Percentiles rank a stretch among this genome's conserved stretches.
phyloP scores from a whole-genome alignment of 2,329 filamentous ascomycete genomes.

The Aspergillus glaucus region DNA sequence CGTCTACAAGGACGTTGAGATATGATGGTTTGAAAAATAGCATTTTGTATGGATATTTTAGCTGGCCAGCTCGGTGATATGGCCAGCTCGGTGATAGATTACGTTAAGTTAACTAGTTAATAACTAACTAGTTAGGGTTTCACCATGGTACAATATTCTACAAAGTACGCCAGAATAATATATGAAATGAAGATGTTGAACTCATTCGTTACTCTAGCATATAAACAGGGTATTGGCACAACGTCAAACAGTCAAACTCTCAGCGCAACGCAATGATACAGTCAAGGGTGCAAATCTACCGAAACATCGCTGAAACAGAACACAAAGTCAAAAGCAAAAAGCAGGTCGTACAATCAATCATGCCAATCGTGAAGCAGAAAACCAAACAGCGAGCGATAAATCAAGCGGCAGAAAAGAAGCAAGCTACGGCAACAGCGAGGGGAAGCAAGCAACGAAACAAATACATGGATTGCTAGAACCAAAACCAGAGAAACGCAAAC shows the following conservation, averaged over 20 bases:
- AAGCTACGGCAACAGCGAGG: neutral
- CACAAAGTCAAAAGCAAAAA: slow-evolving; percentile 5
- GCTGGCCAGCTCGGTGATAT: no score
- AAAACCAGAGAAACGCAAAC: neutral
- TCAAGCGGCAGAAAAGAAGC: neutral
- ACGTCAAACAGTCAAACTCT: slow-evolving; percentile 1
- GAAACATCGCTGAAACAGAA: slow-evolving; percentile 4
- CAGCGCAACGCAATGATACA: neutral
- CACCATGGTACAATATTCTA: neutral
- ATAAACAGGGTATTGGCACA: slow-evolving; percentile 3
- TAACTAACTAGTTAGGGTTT: neutral
- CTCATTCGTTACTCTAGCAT: neutral
- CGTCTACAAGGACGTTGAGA: no score
- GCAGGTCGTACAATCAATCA: slow-evolving; percentile 1
- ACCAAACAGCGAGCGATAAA: neutral
- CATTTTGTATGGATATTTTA: no score
- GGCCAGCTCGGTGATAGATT: no score
- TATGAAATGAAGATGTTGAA: neutral
- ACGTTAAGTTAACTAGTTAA: no score
- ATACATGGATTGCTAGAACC: neutral
- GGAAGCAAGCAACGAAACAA: neutral
- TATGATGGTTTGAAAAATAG: no score
- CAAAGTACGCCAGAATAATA: neutral
- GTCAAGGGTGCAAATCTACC: slow-evolving; percentile 1
- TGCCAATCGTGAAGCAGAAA: slow-evolving; percentile 1